Evolutionary conservation across 441 rosid genomes (phyloP), one percentile per base, ranked within the genome.

Genomic region (Viola pubescens): DNA sequence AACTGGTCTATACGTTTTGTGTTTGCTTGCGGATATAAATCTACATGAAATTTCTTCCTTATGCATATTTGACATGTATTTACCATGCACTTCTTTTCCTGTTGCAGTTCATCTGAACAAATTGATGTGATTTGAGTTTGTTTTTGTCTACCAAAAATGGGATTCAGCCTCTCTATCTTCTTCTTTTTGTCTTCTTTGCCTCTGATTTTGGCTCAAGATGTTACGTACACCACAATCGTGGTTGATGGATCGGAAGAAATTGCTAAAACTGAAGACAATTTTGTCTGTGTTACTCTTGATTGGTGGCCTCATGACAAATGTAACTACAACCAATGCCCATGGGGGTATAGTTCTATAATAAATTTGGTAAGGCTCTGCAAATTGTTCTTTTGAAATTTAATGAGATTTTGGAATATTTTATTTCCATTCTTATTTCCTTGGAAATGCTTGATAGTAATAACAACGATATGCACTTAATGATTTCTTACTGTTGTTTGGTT

Each of bases 271-370:
- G 96, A 94, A 57, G 91, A 86, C 52, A 79, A 86, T 67, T 94
- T 84, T 67, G 63, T 94, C n/a, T 94, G 98, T 69, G 96, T 95
- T 46, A 90, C 98, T 51, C 43, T 94, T 59, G 98, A 94, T 67
- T 94, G 98, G 98, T 94, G 98, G 98, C 98, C 98, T 60, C 96
- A 82, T 72, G 96, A 94, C 64, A 94, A 94, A 75, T 94, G 98
- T 66, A 73, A 90, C 77, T 94, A 94, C 75, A 56, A 86, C 42
- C 88, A 82, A 34, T 94, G 98, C 65, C 97, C 98, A 0, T 94
- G 98, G 97, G 82, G 82, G 38, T 73, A 88, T 74, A 69, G 97
- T 51, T 94, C 98, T 48, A 92, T 62, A 6, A 70, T 78, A 53
- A 87, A 87, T 73, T 67, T 91, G 91, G 98, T 84, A 75, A 67